A percentile compares a stretch with the other conserved stretches of the same genome.
These are phyloP conservation scores for Starmerella gropengiesseri DNA, from an alignment of 805 yeast genomes.

Conservation along the genomic window DNA sequence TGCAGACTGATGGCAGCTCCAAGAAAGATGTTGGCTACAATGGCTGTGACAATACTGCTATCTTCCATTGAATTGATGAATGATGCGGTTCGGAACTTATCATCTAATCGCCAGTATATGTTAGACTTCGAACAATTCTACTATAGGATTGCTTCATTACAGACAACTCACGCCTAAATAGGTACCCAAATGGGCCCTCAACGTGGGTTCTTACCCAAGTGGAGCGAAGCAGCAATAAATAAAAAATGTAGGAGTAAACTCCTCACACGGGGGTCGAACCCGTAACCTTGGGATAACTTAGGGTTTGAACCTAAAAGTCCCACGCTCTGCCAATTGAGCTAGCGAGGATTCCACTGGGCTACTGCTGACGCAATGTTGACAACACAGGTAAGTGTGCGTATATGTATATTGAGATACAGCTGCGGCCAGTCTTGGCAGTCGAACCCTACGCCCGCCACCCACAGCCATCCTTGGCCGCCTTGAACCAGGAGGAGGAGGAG, in stretches of 20 bases:
- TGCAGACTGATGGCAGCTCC: slow-evolving; percentile 35
- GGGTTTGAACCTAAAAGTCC: slow-evolving; percentile 22
- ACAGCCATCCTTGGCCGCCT: too few relatives aligned
- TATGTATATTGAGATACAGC: background rate
- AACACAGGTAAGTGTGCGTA: background rate
- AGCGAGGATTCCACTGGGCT: slow-evolving; percentile 19
- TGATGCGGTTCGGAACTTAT: too few relatives aligned
- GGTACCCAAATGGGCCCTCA: too few relatives aligned
- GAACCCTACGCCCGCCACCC: too few relatives aligned
- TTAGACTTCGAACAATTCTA: too few relatives aligned
- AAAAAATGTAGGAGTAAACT: slow-evolving; percentile 9
- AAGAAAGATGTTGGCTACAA: slow-evolving; percentile 33
- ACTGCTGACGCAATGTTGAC: slow-evolving; percentile 7
- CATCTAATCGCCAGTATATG: too few relatives aligned
- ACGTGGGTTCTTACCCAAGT: background rate
- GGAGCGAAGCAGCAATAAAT: too few relatives aligned
- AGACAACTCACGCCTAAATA: too few relatives aligned
- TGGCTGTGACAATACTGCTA: slow-evolving; percentile 10
- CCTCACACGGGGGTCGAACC: slow-evolving; percentile 28
- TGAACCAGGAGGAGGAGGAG: too few relatives aligned
- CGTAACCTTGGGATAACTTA: slow-evolving; percentile 24
- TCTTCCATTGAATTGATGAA: slow-evolving; percentile 8
- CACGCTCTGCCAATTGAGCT: slow-evolving; percentile 30
- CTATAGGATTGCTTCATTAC: too few relatives aligned
- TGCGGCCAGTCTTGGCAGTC: too few relatives aligned